Evolutionary conservation across 305 asterid species (phyloP).

Genomic region (Fraxinus sp.): DNA sequence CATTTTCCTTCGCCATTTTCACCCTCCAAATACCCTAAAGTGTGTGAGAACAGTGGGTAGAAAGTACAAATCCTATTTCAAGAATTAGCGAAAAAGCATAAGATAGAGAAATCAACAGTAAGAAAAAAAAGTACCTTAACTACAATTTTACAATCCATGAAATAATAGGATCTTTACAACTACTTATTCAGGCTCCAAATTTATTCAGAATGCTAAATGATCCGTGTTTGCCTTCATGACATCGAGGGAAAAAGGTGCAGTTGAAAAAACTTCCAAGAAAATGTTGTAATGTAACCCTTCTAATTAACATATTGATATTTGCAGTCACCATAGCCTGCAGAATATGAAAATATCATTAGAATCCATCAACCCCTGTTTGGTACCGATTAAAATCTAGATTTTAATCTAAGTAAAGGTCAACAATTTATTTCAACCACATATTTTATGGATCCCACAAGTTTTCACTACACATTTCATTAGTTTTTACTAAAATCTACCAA

Average conservation of each 20-base stretch:
- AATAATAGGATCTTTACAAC: not conserved
- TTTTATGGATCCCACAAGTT: too few species aligned
- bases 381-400: too few species aligned
- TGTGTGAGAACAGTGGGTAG: not conserved
- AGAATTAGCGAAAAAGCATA: not conserved
- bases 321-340: conserved; percentile 21
- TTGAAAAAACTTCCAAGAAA: not conserved
- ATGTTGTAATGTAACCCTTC: not conserved
- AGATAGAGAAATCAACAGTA: not conserved
- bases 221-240: not conserved
- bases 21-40: not conserved
- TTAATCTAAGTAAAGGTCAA: too few species aligned
- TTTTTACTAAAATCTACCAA: too few species aligned
- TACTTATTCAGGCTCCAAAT: not conserved
- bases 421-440: too few species aligned
- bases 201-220: not conserved
- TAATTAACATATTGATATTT: conserved; percentile 1
- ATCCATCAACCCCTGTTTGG: not conserved
- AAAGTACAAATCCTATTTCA: not conserved
- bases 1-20: not conserved
- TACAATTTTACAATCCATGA: not conserved
- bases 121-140: not conserved
- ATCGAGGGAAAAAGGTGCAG: not conserved
- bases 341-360: not conserved
- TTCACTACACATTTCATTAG: too few species aligned